Percentiles rank a stretch among this genome's conserved stretches.
These are phyloP conservation scores for Calocybe cyanea DNA, from an alignment of 768 basidiomycete species.

Conservation along the genomic window DNA sequence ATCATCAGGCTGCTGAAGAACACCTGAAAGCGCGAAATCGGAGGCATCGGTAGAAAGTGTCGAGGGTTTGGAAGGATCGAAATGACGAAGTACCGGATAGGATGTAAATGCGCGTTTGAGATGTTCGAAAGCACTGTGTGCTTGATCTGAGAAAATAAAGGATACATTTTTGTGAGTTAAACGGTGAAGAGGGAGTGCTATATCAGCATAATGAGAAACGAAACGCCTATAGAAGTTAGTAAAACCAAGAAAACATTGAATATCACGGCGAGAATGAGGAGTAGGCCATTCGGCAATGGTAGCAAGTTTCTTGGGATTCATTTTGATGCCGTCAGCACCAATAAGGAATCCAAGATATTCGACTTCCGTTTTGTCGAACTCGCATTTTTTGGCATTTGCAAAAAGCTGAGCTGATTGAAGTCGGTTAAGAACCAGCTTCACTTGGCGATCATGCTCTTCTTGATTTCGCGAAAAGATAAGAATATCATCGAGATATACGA, in stretches of 20 bases:
- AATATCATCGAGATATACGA: too few species aligned
- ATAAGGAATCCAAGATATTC: constrained; percentile 37
- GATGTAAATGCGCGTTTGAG: constrained; percentile 24
- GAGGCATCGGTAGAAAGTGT: constrained; percentile 30
- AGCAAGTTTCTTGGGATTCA: constrained; percentile 36
- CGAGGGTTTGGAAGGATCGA: constrained; percentile 22
- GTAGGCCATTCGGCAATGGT: too few species aligned
- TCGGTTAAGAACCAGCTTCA: constrained; percentile 24
- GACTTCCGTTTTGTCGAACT: constrained; percentile 26
- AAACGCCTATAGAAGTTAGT: constrained; percentile 36
- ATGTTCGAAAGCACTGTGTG: constrained; percentile 19
- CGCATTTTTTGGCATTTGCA: constrained; percentile 34
- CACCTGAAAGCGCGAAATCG: constrained; percentile 27
- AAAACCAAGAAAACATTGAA: too few species aligned
- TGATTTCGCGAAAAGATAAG: constrained; percentile 28
- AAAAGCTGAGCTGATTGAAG: constrained; percentile 23
- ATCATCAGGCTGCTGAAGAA: constrained; percentile 26
- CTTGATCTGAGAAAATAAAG: constrained; percentile 29
- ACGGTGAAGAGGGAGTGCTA: constrained; percentile 14
- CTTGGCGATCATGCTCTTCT: constrained; percentile 25
- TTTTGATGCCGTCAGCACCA: constrained; percentile 23
- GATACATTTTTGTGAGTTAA: constrained; percentile 29
- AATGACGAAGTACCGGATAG: constrained; percentile 29
- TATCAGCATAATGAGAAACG: too few species aligned
- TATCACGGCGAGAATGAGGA: too few species aligned